These are phyloP conservation scores for Penicillium nucicola DNA, from an alignment of 495 filamentous ascomycete genomes.

Conservation along the genomic window DNA sequence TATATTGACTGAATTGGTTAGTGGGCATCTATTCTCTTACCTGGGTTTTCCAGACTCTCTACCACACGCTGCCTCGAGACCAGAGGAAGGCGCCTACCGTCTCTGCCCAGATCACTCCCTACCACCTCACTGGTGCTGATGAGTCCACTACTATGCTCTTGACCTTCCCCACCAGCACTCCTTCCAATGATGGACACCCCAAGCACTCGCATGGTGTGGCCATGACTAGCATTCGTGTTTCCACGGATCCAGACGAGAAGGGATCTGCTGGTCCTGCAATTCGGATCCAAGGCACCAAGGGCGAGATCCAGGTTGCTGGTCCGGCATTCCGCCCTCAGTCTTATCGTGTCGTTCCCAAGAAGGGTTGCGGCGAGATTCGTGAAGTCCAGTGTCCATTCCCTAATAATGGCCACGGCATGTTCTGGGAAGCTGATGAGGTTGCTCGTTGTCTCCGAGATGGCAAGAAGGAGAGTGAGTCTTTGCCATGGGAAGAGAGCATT, in stretches of 20 bases:
- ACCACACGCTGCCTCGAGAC: constrained; percentile 66
- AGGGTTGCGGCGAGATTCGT: constrained; percentile 45
- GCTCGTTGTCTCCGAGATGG: constrained; percentile 81
- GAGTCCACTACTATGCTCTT: constrained; percentile 77
- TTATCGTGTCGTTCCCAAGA: constrained; percentile 56
- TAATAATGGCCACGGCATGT: constrained; percentile 76
- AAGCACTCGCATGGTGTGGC: constrained; percentile 66
- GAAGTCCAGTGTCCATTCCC: constrained; percentile 65
- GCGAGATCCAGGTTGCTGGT: constrained; percentile 81
- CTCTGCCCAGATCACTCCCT: constrained; percentile 66
- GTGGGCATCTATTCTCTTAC: constrained; percentile 88
- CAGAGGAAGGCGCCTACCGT: constrained; percentile 54
- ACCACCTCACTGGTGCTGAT: constrained; percentile 76
- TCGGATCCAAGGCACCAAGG: constrained; percentile 79
- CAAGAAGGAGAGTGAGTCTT: constrained; percentile 67
- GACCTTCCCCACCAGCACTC: constrained; percentile 66
- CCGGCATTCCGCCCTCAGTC: constrained; percentile 67
- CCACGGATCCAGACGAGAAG: constrained; percentile 62
- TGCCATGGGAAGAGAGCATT: constrained; percentile 81
- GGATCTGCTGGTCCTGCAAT: constrained; percentile 63
- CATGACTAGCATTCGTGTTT: constrained; percentile 68
- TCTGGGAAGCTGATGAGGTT: constrained; percentile 92
- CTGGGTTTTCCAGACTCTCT: constrained; percentile 91
- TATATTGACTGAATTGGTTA: constrained; percentile 14
- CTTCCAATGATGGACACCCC: constrained; percentile 32